Evolutionary conservation across 345 rosid genomes (phyloP).

Genomic region (Hibiscus mutabilis): DNA sequence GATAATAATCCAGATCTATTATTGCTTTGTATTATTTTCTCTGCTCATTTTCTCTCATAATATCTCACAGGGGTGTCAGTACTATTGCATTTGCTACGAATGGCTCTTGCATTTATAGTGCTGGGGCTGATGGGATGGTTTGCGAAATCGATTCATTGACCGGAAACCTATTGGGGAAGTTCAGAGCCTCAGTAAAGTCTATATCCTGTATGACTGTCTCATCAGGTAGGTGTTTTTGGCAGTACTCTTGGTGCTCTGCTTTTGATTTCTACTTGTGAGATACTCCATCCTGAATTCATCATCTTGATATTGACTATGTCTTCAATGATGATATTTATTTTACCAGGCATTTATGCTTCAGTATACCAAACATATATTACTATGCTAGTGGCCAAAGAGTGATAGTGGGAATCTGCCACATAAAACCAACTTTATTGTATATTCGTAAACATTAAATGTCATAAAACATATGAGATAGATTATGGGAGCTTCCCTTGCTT

Average conservation of each 20-base stretch:
- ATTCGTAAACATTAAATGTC: background rate
- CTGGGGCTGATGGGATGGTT: slow-evolving; percentile 91
- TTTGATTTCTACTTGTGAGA: slow-evolving; percentile 3
- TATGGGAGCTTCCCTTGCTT: background rate
- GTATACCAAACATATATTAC: background rate
- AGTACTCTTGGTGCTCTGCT: background rate
- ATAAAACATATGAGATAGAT: background rate
- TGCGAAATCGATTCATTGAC: slow-evolving; percentile 72
- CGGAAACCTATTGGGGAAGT: slow-evolving; percentile 63
- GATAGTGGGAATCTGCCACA: background rate
- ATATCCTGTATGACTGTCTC: slow-evolving; percentile 77
- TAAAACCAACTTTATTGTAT: background rate
- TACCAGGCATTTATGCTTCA: background rate
- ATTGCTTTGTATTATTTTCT: background rate
- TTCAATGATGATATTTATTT: background rate
- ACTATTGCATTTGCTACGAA: slow-evolving; percentile 62
- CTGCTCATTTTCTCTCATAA: background rate
- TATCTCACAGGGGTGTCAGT: slow-evolving; percentile 73
- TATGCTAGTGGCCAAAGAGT: background rate
- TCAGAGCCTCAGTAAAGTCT: slow-evolving; percentile 66
- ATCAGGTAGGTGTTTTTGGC: slow-evolving; percentile 40
- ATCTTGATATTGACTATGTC: background rate
- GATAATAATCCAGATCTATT: background rate
- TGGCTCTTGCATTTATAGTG: slow-evolving; percentile 54
- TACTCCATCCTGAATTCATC: background rate